Conservation (phyloP, 495 filamentous ascomycete genomes). For the Penicillium chermesinum region DNA sequence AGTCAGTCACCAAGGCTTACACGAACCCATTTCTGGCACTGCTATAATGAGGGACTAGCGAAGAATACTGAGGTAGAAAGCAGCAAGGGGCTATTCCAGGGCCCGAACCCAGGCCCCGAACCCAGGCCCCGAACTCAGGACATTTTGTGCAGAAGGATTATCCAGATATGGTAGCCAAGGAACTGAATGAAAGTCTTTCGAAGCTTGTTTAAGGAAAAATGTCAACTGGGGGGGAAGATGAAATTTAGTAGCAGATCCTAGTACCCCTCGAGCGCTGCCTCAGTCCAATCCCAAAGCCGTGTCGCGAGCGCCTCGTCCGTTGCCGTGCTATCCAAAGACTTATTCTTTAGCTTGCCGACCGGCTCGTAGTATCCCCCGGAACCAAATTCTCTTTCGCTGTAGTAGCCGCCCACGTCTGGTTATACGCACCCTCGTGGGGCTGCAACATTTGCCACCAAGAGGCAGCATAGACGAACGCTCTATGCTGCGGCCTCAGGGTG, state of each 20-base stretch:
- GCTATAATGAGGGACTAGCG: background rate
- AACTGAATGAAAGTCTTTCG: background rate
- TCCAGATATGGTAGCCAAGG: conserved; percentile 43
- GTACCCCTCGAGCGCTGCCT: conserved; percentile 12
- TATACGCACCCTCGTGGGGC: conserved; percentile 39
- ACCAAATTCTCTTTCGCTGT: conserved; percentile 20
- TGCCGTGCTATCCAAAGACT: conserved; percentile 12
- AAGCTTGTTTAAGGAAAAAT: background rate
- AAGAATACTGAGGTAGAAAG: background rate
- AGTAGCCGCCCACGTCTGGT: conserved; percentile 53
- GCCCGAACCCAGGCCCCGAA: background rate
- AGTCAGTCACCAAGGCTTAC: background rate
- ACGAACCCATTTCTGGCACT: background rate
- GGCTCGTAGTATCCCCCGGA: conserved; percentile 49
- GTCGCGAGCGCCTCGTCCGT: conserved; percentile 41
- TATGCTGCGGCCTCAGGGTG: conserved; percentile 10
- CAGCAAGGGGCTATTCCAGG: background rate
- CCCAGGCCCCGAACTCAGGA: conserved; percentile 51
- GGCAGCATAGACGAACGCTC: conserved; percentile 8
- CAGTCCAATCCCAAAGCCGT: conserved; percentile 54
- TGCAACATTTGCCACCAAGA: conserved; percentile 11
- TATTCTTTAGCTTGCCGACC: conserved; percentile 31
- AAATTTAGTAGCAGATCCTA: too few relatives aligned
- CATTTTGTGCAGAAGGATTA: conserved; percentile 62
- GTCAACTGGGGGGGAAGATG: background rate